Evolutionary conservation across 176 grass and related monocot species (phyloP).

Genomic region (Musa troglodytarum): DNA sequence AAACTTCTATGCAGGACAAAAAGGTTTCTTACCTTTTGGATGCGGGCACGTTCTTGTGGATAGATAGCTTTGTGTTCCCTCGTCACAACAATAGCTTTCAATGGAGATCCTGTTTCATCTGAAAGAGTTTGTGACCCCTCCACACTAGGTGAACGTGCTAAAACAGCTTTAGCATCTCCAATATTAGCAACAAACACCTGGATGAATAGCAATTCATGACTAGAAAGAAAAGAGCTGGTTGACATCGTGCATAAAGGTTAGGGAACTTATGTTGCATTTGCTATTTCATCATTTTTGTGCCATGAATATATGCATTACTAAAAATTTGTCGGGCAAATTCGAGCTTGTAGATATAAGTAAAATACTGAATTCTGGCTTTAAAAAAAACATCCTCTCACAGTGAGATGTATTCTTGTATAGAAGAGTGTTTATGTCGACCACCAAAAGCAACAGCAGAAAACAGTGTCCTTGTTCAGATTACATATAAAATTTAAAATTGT

Average conservation of each 20-base stretch:
- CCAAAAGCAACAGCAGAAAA: no score
- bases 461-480: no score
- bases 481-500: no score
- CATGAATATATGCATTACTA: no score
- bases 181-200: conserved; percentile 82
- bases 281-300: no score
- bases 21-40: conserved; percentile 49
- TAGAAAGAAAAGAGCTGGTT: not conserved
- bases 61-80: conserved; percentile 99
- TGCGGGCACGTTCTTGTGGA: conserved; percentile 72
- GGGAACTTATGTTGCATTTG: not conserved
- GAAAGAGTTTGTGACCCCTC: conserved; percentile 17
- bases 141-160: conserved; percentile 46
- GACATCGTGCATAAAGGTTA: not conserved
- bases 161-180: conserved; percentile 91
- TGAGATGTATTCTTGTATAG: no score
- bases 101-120: conserved; percentile 16
- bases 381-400: no score
- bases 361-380: no score
- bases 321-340: no score
- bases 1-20: not conserved
- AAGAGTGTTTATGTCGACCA: no score
- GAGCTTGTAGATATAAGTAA: no score
- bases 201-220: not conserved
- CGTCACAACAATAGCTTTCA: conserved; percentile 92